A percentile compares a stretch with the other conserved stretches of the same genome.
These are phyloP conservation scores for Backusella australiensis DNA, from an alignment of 192 early-diverging fungal species.

Conservation along the genomic window DNA sequence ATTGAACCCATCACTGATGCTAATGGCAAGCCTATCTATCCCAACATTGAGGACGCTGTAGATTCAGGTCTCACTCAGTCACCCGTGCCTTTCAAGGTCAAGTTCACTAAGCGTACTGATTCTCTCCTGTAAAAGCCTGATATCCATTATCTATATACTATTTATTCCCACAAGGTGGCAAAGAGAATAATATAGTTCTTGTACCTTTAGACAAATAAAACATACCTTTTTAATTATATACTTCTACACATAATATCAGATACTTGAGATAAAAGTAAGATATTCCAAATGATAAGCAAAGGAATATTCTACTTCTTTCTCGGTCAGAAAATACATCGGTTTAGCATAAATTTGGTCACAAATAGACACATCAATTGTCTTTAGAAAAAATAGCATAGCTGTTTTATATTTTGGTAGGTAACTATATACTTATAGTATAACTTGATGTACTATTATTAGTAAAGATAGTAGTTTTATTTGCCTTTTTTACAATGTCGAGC, in stretches of 20 bases:
- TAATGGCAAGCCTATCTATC: background rate
- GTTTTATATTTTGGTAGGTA: background rate
- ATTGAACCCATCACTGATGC: background rate
- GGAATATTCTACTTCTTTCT: too few species aligned
- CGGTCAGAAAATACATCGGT: too few species aligned
- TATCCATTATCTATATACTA: background rate
- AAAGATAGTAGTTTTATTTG: background rate
- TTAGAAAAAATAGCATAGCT: too few species aligned
- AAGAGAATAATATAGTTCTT: background rate
- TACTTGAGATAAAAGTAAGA: too few species aligned
- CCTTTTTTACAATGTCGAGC: background rate
- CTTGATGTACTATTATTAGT: background rate
- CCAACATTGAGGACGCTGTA: background rate
- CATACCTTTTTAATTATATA: too few species aligned
- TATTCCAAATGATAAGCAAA: too few species aligned
- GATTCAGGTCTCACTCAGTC: background rate
- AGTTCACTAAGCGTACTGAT: constrained; percentile 1
- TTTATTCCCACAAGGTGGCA: background rate
- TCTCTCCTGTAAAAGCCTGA: background rate
- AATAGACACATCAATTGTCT: too few species aligned
- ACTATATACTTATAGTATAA: background rate
- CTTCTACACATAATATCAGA: too few species aligned
- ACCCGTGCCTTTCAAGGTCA: background rate
- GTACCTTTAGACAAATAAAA: too few species aligned
- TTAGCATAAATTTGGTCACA: too few species aligned